Base-by-base conservation (phyloP, 2,329 filamentous ascomycete genomes). In the Stylonectria norvegica region DNA sequence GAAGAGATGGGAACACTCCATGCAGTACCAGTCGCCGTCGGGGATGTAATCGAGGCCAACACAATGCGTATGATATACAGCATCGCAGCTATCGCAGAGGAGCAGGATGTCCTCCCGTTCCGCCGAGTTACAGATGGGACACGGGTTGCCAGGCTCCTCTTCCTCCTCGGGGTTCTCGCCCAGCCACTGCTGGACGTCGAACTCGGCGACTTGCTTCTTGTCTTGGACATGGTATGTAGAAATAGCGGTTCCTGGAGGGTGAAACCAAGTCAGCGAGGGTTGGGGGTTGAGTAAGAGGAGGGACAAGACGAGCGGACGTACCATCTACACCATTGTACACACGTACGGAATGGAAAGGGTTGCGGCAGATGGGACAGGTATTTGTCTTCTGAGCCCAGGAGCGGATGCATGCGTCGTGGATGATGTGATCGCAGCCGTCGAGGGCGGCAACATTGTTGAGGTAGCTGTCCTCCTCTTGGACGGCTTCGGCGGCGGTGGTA, bases 341-440 rank as follows among this genome's bases (percentile, higher is more conserved):
- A 62, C 93, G 82, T 52, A 98, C 90, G 56, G 85, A 71, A 66
- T 97, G 91, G 71, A 98, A 97, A 49, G 78, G 81, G 57, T 88
- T 86, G 53, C 93, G 86, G 68, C 93, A 98, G 65, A 98, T 95
- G 32, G 93, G 93, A 66, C 93, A 98, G 62, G 90, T 96, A 68
- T 97, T 98, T 49, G 93, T 91, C 64, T 94, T 86, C 67, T 94
- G 88, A 32, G 91, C 89, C 93, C 93, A 98, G 54, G 89, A 88
- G 56, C 86, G 85, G 53, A 98, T 76, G 66, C 93, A 98, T 37
- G 85, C 82, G 69, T 98, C 85, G 69, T 98, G 93, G 55, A 98
- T 75, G 55, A 90, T 79, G 72, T 98, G 94, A 43, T 88, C 86
- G 67, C 93, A 98, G 33, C 89, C 84, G 45, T 81, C 72, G 35